Base-by-base conservation (phyloP, 2,329 filamentous ascomycete genomes). In the Rugonectria rugulosa region DNA sequence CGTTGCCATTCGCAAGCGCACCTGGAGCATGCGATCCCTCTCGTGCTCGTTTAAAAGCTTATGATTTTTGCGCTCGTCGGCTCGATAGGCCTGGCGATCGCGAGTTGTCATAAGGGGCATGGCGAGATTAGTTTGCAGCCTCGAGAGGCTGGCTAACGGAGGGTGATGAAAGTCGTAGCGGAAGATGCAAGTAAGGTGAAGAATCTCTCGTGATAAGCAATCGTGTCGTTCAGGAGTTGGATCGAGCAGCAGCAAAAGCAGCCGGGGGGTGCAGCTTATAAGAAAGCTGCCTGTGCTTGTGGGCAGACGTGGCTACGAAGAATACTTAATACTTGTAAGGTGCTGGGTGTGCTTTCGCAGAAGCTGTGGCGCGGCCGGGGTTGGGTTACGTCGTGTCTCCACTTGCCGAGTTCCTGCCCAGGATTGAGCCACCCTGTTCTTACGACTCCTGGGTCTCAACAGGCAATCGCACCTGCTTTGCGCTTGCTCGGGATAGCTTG, bases 31-130 rank as follows among this genome's bases (percentile, higher is more conserved):
- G 23, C 69, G 69, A 15, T 74, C 65, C 50, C 68, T 74, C 44
- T 78, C 73, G 48, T 72, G 57, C 27, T 76, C 72, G 23, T 60
- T 64, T 29, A 79, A 51, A 8, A 77, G 61, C 4, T 45, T 65
- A 49, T 78, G 74, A 15, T 67, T 50, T 6, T 66, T 53, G 37
- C 60, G 60, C 43, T 77, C 76, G 55, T 79, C 77, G 58, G 71
- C 70, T 50, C 76, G 68, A 56, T 79, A 79, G 46, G 70, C 68
- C 66, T 70, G 68, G 53, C 71, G 74, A 57, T 75, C 75, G 58
- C 69, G 68, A 34, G 64, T 42, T 19, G 70, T 72, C 60, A 77
- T 70, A 24, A 68, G 17, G 27, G 68, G 68, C 73, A 75, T 75
- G 51, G 53, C 57, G 65, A 58, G n/a, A 47, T 55, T 52, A 51